Evolutionary conservation across 495 filamentous ascomycete species (phyloP), one percentile per base, ranked within the genome.

Genomic region (Physcia stellaris): DNA sequence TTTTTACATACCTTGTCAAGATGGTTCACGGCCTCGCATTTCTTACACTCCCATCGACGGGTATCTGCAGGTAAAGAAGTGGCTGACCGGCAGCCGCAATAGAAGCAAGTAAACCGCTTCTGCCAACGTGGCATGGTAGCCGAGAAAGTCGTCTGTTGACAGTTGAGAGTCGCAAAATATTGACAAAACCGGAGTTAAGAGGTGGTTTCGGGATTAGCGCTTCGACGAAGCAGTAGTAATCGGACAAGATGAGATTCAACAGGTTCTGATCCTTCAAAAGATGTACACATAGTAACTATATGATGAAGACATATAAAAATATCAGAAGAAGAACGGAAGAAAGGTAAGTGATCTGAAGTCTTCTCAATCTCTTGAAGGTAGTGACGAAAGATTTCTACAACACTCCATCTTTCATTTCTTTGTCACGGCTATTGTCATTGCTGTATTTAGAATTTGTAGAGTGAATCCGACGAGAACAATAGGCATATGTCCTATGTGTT

Each of bases 11-110:
- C 68, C 57, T 72, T 56, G 51, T 94, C 86, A 6, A 92, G 61
- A 58, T 78, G 83, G 58, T 93, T 94, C 40, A 78, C 72, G 16
- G 83, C 78, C 43, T 86, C 81, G 61, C 85, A 93, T 39, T 72
- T 60, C 9, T 65, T 51, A 50, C 85, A 93, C 13, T 72, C 63
- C 60, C 81, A 90, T 52, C 73, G 66, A 41, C 61, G 67, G 18
- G 73, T 50, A 22, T 55, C 50, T 35, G 67, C 65, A 45, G 67
- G 63, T 36, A 67, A 65, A 37, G 58, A 57, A 28, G 72, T 63
- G 13, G 65, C 59, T 19, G 79, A 77, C 44, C 62, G 73, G 54
- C 57, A 55, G 49, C 77, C 76, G 55, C 83, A 90, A 52, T 83
- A 86, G 61, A 85, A 85, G 63, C 83, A 90, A 32, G 63, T 61